Base-by-base conservation (phyloP, 73 alveolate species). In the Loxodes magnus region DNA sequence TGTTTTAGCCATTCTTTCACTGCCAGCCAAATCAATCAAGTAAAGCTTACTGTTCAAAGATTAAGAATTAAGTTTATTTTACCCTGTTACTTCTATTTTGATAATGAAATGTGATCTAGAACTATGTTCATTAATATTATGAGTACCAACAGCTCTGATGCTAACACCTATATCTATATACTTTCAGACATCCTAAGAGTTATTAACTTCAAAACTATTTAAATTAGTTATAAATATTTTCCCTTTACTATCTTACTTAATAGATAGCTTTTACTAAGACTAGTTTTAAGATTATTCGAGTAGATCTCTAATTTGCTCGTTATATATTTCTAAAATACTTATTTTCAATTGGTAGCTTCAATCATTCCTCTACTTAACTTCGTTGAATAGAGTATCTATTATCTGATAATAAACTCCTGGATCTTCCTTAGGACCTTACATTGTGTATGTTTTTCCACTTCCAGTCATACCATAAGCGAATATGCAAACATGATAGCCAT, bases 401-500 rank as follows among this genome's bases (percentile, higher is more conserved):
- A 38, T 24, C 21, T 28, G 4, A 2, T 5, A 7, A 25, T 24
- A 24, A 0, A 94, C 68, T 3, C 99, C 99, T 27, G 90, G 88
- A 23, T 76, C 55, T 20, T 76, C 83, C 5, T 67, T 84, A 35
- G 74, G 77, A 6, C 99, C 99, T 58, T 90, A 82, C 82, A 94
- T 79, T 0, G 99, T 87, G 56, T 53, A 85, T 0, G 99, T 94
- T 56, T 94, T 94, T 7, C 99, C 99, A 16, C 93, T 63, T 3
- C 99, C 99, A 3, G 99, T 94, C 77, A 88, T 88, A 0, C 99
- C 99, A 76, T 94, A 94, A 9, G 99, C 98, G 46, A 94, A 90
- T 3, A 94, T 87, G 64, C 97, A 90, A 9, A 94, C 97, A 82
- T 90, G 90, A 51, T 74, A 89, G 5, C 99, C 98, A 69, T 90